Percentiles rank a stretch among this genome's conserved stretches.
Conservation (phyloP, 495 filamentous ascomycete genomes). For the Rhizodiscina lignyota region DNA sequence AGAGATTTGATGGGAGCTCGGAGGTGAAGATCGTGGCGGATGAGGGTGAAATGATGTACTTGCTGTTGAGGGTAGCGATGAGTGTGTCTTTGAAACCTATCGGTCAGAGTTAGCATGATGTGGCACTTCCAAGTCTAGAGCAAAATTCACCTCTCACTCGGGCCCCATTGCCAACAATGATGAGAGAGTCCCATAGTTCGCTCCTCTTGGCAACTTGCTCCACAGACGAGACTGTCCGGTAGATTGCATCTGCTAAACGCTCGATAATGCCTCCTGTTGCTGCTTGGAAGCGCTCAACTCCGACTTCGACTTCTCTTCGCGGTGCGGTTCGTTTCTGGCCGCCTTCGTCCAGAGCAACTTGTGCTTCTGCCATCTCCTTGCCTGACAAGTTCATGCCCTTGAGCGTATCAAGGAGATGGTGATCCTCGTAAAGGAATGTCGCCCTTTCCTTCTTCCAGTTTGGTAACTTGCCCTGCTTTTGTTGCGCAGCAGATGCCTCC, state of each 20-base stretch:
- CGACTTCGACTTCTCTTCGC: constrained; percentile 67
- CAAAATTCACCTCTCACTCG: constrained; percentile 49
- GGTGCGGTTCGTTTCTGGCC: constrained; percentile 23
- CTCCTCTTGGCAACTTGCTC: constrained; percentile 63
- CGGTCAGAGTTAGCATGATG: neutral
- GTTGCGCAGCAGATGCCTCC: constrained; percentile 25
- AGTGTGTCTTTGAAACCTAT: constrained; percentile 73
- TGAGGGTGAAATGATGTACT: constrained; percentile 79
- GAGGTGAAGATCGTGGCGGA: constrained; percentile 91
- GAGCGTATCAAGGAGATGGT: constrained; percentile 43
- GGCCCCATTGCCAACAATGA: constrained; percentile 78
- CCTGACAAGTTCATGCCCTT: constrained; percentile 29
- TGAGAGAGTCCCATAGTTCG: constrained; percentile 75
- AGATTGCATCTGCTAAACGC: constrained; percentile 63
- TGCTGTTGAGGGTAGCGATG: constrained; percentile 55
- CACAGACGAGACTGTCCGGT: constrained; percentile 62
- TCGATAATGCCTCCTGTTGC: constrained; percentile 59
- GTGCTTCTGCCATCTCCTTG: constrained; percentile 18
- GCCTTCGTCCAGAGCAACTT: constrained; percentile 22
- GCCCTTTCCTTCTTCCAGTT: constrained; percentile 67
- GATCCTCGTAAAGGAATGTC: constrained; percentile 70
- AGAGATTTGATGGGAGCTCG: constrained; percentile 80
- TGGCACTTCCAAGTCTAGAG: neutral
- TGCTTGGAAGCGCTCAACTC: constrained; percentile 73
- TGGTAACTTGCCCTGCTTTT: constrained; percentile 45